phyloP scores from a whole-genome alignment of 2,329 filamentous ascomycete species.

The Fonsecaea pedrosoi region DNA sequence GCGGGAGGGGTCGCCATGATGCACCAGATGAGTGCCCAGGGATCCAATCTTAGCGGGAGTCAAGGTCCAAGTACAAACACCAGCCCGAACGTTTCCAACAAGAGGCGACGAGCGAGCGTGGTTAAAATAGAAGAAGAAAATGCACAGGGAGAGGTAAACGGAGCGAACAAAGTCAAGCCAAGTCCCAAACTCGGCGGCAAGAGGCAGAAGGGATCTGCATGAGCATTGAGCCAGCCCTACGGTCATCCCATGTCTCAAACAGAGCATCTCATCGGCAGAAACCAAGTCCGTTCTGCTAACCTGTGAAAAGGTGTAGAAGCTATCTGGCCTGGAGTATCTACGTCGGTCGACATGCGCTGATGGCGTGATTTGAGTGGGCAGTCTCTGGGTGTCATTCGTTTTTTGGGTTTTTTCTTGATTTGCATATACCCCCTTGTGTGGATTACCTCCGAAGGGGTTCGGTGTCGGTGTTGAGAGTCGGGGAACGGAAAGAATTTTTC shows the following conservation, averaged over 20 bases:
- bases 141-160: conserved; percentile 53
- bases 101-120: conserved; percentile 64
- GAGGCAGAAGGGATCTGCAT: conserved; percentile 51
- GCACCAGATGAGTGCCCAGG: conserved; percentile 63
- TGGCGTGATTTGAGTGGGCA: neutral
- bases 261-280: neutral
- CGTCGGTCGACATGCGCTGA: neutral
- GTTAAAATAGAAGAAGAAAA: conserved; percentile 67
- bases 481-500: conserved; percentile 4
- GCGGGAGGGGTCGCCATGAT: conserved; percentile 60
- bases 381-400: conserved; percentile 4
- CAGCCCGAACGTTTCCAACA: conserved; percentile 65
- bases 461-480: conserved; percentile 11
- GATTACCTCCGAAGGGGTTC: conserved; percentile 15
- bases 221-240: neutral
- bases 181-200: conserved; percentile 56
- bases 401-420: conserved; percentile 11
- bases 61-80: conserved; percentile 65
- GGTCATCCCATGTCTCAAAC: neutral
- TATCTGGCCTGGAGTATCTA: neutral
- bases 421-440: conserved; percentile 18
- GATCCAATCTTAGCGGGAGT: conserved; percentile 59
- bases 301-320: neutral
- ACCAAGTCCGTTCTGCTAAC: neutral
- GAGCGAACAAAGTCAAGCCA: conserved; percentile 53